Conservation (phyloP, 2,329 filamentous ascomycete species). For the Alternaria postmessia region DNA sequence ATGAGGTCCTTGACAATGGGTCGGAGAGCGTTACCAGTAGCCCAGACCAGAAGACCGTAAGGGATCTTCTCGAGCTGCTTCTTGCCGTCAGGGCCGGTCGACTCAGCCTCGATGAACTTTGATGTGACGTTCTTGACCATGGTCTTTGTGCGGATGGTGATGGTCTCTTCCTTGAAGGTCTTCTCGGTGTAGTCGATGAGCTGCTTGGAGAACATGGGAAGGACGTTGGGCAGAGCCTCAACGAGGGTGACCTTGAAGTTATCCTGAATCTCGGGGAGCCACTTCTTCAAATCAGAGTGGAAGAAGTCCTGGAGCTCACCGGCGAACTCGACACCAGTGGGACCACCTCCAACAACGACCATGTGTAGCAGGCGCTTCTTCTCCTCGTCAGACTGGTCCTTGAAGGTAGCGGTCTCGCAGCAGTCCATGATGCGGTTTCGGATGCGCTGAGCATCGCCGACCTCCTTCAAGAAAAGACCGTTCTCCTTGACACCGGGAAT, state of each 20-base stretch:
- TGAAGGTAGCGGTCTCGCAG: conserved; percentile 97
- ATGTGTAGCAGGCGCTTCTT: conserved; percentile 95
- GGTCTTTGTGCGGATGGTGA: conserved; percentile 96
- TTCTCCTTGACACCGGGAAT: conserved; percentile 95
- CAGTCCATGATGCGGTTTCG: conserved; percentile 99
- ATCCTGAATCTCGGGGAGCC: conserved; percentile 92
- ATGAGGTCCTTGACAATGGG: conserved; percentile 91
- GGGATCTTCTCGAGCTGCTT: conserved; percentile 84
- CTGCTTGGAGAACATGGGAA: conserved; percentile 99
- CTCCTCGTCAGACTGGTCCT: conserved; percentile 89
- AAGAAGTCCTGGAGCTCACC: conserved; percentile 99
- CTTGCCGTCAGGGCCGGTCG: conserved; percentile 79
- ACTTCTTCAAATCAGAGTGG: conserved; percentile 96
- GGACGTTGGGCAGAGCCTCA: conserved; percentile 93
- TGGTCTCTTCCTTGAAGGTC: conserved; percentile 98
- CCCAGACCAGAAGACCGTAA: conserved; percentile 97
- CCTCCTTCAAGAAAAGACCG: conserved; percentile 98
- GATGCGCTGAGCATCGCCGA: conserved; percentile 92
- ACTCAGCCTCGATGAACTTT: conserved; percentile 90
- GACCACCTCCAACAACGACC: conserved; percentile 86
- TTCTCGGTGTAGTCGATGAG: conserved; percentile 99
- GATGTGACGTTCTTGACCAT: conserved; percentile 98
- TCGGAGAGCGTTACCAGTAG: conserved; percentile 93
- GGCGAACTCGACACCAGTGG: conserved; percentile 97
- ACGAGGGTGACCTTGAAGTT: conserved; percentile 98